phyloP scores from a whole-genome alignment of 108 stramenopile genomes.

The Bacterosira constricta region DNA sequence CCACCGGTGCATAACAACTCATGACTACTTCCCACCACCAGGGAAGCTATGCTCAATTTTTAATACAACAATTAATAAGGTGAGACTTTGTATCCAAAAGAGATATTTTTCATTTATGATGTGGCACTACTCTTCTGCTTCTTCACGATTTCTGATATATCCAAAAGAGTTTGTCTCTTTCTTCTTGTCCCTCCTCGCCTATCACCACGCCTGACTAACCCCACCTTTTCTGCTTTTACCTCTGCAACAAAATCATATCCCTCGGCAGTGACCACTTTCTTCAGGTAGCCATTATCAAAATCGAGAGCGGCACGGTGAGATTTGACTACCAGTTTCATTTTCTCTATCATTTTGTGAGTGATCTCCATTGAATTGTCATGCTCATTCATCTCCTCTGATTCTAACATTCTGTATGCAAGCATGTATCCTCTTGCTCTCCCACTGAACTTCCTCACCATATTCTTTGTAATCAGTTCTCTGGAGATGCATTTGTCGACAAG shows the following conservation, averaged over 20 bases:
- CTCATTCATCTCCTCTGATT: neutral
- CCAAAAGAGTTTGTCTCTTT: too few relatives aligned
- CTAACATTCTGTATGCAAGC: neutral
- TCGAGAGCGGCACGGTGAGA: slow-evolving; percentile 21
- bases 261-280: neutral
- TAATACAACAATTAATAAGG: too few relatives aligned
- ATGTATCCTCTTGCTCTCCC: slow-evolving; percentile 2
- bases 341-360: slow-evolving; percentile 8
- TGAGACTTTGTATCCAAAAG: too few relatives aligned
- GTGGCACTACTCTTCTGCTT: too few relatives aligned
- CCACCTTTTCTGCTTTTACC: too few relatives aligned
- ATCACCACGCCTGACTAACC: too few relatives aligned
- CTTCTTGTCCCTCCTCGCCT: too few relatives aligned
- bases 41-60: too few relatives aligned
- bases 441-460: slow-evolving; percentile 4
- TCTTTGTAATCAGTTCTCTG: slow-evolving; percentile 1
- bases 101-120: too few relatives aligned
- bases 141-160: too few relatives aligned
- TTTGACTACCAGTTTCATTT: slow-evolving; percentile 11
- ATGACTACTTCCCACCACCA: too few relatives aligned
- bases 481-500: slow-evolving; percentile 1
- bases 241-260: neutral
- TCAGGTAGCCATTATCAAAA: slow-evolving; percentile 11
- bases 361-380: neutral
- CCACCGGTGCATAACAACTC: too few relatives aligned